Evolutionary conservation across 306 rosid species (phyloP).

Genomic region (Acacia melanoxylon): DNA sequence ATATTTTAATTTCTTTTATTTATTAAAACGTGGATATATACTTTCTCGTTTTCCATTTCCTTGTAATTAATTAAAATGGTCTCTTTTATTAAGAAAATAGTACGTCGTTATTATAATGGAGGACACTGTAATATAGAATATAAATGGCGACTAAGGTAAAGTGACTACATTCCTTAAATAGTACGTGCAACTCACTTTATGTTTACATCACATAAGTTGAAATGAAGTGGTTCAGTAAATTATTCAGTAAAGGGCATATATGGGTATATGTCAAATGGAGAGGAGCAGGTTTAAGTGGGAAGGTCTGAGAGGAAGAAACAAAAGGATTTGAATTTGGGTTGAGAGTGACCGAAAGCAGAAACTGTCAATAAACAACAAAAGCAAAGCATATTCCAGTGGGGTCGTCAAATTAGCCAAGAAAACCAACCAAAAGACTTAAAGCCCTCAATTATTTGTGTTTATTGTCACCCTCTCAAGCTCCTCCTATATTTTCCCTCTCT

Average conservation of each 20-base stretch:
- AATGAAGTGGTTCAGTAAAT: not conserved
- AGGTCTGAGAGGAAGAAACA: not conserved
- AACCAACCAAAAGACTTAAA: not conserved
- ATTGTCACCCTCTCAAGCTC: not conserved
- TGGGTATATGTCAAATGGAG: not conserved
- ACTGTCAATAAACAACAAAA: not conserved
- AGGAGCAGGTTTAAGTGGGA: not conserved
- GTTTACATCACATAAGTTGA: not conserved
- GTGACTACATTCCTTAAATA: not conserved
- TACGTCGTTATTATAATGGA: not conserved
- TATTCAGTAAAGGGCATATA: not conserved
- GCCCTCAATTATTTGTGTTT: not conserved
- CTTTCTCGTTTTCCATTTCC: not conserved
- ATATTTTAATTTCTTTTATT: not conserved
- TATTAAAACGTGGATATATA: not conserved
- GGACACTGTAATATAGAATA: not conserved
- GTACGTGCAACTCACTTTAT: not conserved
- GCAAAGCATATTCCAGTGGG: not conserved
- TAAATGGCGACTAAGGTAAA: not conserved
- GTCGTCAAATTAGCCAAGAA: not conserved
- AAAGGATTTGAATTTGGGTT: not conserved
- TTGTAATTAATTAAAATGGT: not conserved
- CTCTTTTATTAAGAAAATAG: not conserved
- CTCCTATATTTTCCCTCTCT: not conserved
- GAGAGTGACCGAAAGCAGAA: not conserved